These are phyloP conservation scores for Salix purpurea DNA, from an alignment of 345 rosid genomes.

Conservation along the genomic window DNA sequence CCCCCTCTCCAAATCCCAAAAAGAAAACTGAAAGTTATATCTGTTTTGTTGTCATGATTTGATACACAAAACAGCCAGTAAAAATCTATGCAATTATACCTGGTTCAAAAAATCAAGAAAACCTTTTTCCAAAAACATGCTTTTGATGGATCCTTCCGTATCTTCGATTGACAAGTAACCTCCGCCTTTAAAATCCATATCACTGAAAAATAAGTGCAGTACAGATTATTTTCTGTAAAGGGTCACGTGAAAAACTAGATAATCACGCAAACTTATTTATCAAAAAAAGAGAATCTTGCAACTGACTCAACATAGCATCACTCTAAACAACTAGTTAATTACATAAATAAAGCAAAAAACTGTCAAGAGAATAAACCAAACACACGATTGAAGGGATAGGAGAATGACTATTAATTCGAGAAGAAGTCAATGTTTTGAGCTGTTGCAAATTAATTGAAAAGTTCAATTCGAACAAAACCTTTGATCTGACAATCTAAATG, in stretches of 20 bases:
- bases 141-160: constrained; percentile 41
- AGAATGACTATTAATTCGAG: neutral
- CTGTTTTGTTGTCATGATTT: no score
- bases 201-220: constrained; percentile 32
- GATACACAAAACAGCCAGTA: neutral
- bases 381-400: neutral
- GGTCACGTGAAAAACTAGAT: no score
- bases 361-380: neutral
- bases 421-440: neutral
- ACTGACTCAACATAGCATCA: neutral
- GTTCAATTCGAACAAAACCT: constrained; percentile 47
- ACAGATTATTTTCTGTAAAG: neutral
- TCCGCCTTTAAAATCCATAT: constrained; percentile 34
- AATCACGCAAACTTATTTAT: neutral
- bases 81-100: constrained; percentile 35
- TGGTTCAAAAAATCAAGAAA: constrained; percentile 63
- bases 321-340: neutral
- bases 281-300: neutral
- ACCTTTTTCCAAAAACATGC: constrained; percentile 58
- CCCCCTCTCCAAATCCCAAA: neutral
- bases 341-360: neutral
- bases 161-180: constrained; percentile 65
- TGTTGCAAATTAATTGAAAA: neutral
- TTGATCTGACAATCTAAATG: constrained; percentile 64
- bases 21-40: no score